A percentile compares a stretch with the other conserved stretches of the same genome.
phyloP scores from a whole-genome alignment of 768 basidiomycete species.

The Multifurca ochricompacta region DNA sequence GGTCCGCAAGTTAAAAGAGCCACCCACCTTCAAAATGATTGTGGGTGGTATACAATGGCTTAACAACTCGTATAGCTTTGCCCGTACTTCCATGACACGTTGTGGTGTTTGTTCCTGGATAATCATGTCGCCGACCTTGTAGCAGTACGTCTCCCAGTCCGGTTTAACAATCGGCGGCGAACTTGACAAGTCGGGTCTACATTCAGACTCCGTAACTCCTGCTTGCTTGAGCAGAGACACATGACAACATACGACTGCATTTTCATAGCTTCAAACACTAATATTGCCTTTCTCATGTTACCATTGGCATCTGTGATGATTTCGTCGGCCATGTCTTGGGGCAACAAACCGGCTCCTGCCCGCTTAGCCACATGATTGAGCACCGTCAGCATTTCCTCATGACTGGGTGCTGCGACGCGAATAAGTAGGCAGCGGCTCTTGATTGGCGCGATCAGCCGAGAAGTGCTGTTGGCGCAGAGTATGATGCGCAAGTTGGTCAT shows the following conservation, averaged over 20 bases:
- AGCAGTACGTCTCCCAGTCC: conserved; percentile 99
- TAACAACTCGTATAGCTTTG: conserved; percentile 90
- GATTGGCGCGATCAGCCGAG: conserved; percentile 93
- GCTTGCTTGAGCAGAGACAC: neutral
- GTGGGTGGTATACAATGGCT: conserved; percentile 97
- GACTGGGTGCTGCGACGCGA: conserved; percentile 81
- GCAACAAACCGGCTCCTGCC: conserved; percentile 68
- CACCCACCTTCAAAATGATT: conserved; percentile 75
- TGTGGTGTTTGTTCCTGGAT: conserved; percentile 84
- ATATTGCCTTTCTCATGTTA: conserved; percentile 89
- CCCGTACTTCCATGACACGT: conserved; percentile 84
- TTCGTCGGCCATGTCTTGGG: conserved; percentile 61
- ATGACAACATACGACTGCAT: conserved; percentile 77
- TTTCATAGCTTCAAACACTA: conserved; percentile 91
- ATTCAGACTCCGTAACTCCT: neutral
- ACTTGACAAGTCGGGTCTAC: conserved; percentile 75
- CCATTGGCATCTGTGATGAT: conserved; percentile 79
- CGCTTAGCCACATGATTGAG: conserved; percentile 72
- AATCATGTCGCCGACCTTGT: conserved; percentile 86
- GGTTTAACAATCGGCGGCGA: conserved; percentile 84
- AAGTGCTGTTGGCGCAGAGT: conserved; percentile 92
- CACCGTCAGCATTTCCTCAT: conserved; percentile 65
- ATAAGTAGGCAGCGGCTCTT: conserved; percentile 91
- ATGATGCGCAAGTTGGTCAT: conserved; percentile 97
- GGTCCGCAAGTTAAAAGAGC: neutral